Conservation (phyloP, 768 basidiomycete species). For the Panaeolus papilionaceus region DNA sequence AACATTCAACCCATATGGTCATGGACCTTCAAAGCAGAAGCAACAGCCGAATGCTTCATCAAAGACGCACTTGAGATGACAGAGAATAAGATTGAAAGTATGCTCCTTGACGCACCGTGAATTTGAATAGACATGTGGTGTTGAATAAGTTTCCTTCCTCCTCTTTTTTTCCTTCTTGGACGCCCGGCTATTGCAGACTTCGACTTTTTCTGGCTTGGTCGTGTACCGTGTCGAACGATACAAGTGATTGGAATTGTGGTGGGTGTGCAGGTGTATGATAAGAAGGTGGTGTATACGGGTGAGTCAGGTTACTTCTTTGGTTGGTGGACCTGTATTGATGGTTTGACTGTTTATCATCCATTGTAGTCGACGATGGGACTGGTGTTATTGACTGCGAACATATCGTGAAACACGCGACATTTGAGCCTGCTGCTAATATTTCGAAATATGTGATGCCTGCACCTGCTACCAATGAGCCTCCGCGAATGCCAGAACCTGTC, state of each 20-base stretch:
- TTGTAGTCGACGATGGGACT: constrained; percentile 79
- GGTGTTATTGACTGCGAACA: constrained; percentile 72
- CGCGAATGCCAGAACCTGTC: constrained; percentile 39
- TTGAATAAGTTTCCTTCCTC: constrained; percentile 17
- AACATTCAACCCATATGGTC: constrained; percentile 17
- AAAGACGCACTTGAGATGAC: constrained; percentile 58
- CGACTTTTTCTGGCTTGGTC: constrained; percentile 76
- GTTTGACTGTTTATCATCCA: background rate
- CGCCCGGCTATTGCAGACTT: constrained; percentile 37
- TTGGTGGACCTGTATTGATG: background rate
- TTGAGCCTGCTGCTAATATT: constrained; percentile 28
- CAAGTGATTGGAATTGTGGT: constrained; percentile 68
- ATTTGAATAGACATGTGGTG: background rate
- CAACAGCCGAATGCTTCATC: constrained; percentile 61
- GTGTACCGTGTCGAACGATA: constrained; percentile 72
- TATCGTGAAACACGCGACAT: constrained; percentile 24
- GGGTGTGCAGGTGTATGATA: constrained; percentile 65
- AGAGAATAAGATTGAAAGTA: constrained; percentile 36
- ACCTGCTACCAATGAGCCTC: constrained; percentile 16
- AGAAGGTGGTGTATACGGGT: constrained; percentile 66
- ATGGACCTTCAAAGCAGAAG: constrained; percentile 65
- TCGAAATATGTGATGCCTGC: constrained; percentile 22
- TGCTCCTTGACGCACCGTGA: constrained; percentile 29
- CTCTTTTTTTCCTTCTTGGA: background rate
- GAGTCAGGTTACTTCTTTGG: constrained; percentile 24